Base-by-base conservation (phyloP, 129 eudicot species). In the Chrysanthemum seticuspe region DNA sequence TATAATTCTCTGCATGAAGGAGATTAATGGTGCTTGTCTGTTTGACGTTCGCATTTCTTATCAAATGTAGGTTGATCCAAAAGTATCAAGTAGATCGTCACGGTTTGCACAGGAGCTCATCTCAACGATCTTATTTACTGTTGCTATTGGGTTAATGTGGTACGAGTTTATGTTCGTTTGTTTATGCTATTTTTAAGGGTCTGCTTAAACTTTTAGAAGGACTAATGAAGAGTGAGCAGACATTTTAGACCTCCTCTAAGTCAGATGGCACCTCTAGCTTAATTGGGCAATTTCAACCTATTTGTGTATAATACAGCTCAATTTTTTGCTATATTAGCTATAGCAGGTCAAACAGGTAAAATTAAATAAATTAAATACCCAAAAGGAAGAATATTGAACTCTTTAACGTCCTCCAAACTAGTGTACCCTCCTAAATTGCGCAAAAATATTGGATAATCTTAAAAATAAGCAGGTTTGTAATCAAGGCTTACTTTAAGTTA, bases 61-160 rank as follows among this genome's bases (percentile, higher is more conserved):
- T 44, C 16, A 9, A 14, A 14, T 62, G 70, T 49, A 73, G 77
- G 77, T 73, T 62, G 77, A 73, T 73, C 77, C 77, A 50, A 73
- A 73, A 62, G 79, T 71, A 53, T 82, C 95, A 53, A 84, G 71
- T 56, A 68, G 84, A 80, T 84, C 98, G 65, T 80, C 98, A 65
- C 96, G 89, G 68, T 77, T 93, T 74, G 85, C 88, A 16, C 95
- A 89, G 74, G 96, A 93, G 74, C 78, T 89, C 66, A 80, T 92
- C 72, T 85, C 98, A 51, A 93, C 97, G 40, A 87, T 93, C 76
- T 75, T 90, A 82, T 82, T 93, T 70, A 87, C 98, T 13, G 79
- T 90, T 81, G 96, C 89, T 18, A 67, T 93, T 76, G 96, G 96
- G 34, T 81, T 90, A 58, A 71, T 90, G 67, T 93, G 98, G 98